Evolutionary conservation across 225 moss, liverwort and hornwort species (phyloP), one percentile per base, ranked within the genome.

Genomic region (Asterella californica): DNA sequence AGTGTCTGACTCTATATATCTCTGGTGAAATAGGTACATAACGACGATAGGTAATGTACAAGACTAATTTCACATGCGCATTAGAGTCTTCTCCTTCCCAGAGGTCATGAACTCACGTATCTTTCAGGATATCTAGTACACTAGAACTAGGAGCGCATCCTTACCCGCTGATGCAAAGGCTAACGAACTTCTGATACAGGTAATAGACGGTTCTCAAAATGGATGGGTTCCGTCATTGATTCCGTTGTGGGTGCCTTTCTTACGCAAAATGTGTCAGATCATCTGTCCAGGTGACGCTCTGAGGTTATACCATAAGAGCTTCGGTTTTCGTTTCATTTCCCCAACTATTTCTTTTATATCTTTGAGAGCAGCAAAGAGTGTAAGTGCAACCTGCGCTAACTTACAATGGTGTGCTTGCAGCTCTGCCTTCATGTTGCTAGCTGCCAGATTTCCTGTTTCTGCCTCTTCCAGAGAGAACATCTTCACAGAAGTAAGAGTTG

Each of bases 201-300:
- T 53, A 84, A 85, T 83, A 91, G 94, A 76, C 75, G 84, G 57
- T 96, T 96, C 83, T 91, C 92, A 45, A 79, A 84, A 38, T 96
- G 96, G 96, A 88, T 87, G 70, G 96, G 96, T 62, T 96, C 96
- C 47, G 91, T 96, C 33, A 83, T 96, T 62, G 96, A 96, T 86
- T 96, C 96, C 77, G 87, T 93, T 15, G 92, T 90, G 55, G 96
- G 96, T 48, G 96, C 91, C 60, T 96, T 96, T 80, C 86, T 96
- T 34, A 96, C 96, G 49, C 96, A 96, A 77, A 96, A 96, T 72
- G 94, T 94, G n/a, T 94, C 96, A 15, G 96, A 96, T 77, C 91
- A 91, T 74, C 85, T 96, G 82, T 96, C 96, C 60, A 96, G 96
- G 96, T 96, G 88, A 1, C 24, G 21, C 75, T 19, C 0, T 34